Conservation (phyloP, 2,329 filamentous ascomycete species). For the Trichoderma cornu-damae region DNA sequence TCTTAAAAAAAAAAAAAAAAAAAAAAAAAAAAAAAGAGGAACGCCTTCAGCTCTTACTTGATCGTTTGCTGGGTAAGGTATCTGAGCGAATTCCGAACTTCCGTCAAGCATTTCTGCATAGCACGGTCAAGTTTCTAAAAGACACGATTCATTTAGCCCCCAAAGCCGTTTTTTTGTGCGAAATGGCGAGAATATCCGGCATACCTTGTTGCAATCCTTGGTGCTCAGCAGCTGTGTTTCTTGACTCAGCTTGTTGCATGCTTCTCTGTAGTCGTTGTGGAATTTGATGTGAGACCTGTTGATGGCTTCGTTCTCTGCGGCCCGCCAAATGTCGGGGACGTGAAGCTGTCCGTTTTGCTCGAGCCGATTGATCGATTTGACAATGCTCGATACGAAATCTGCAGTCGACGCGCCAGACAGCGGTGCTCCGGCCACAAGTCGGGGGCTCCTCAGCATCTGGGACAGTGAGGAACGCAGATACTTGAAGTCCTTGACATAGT, state of each 20-base stretch:
- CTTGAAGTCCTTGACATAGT: constrained; percentile 14
- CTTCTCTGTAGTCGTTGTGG: constrained; percentile 14
- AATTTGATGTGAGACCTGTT: constrained; percentile 15
- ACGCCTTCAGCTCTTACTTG: not conserved
- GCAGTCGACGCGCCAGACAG: constrained; percentile 3
- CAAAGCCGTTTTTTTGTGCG: no score
- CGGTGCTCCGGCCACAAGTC: constrained; percentile 10
- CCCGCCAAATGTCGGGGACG: constrained; percentile 12
- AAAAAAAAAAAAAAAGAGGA: no score
- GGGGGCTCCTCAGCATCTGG: constrained; percentile 4
- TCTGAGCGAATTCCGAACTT: constrained; percentile 1
- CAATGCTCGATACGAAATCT: constrained; percentile 12
- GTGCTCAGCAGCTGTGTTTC: constrained; percentile 5
- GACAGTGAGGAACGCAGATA: constrained; percentile 2
- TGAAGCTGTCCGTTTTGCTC: constrained; percentile 12
- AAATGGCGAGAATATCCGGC: not conserved
- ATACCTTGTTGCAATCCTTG: constrained; percentile 14
- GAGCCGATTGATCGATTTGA: constrained; percentile 14
- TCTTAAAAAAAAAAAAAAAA: no score
- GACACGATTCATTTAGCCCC: not conserved
- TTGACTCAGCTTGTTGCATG: constrained; percentile 7
- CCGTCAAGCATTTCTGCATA: not conserved
- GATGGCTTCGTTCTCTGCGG: constrained; percentile 9
- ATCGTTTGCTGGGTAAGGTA: constrained; percentile 9
- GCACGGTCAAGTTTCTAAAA: constrained; percentile 13